phyloP scores from a whole-genome alignment of 2,329 filamentous ascomycete species.

The Alternaria solani region DNA sequence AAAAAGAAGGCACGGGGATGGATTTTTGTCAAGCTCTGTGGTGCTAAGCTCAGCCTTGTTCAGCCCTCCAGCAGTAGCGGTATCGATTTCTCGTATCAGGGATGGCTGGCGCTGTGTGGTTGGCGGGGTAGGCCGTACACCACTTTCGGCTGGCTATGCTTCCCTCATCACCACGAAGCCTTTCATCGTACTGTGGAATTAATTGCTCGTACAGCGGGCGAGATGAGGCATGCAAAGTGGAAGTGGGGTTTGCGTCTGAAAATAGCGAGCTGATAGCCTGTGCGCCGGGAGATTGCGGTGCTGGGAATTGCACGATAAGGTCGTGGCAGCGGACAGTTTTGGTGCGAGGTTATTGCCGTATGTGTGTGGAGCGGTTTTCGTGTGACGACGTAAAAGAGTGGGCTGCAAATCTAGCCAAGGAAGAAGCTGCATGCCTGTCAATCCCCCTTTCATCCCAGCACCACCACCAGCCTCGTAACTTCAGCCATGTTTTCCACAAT shows the following conservation, averaged over 20 bases:
- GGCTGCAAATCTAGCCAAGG: neutral
- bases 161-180: neutral
- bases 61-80: neutral
- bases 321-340: neutral
- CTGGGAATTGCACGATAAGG: neutral
- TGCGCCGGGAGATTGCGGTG: neutral
- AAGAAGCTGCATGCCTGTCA: neutral
- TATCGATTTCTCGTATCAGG: constrained; percentile 2
- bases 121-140: constrained; percentile 8
- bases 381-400: neutral
- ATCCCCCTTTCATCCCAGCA: constrained; percentile 2
- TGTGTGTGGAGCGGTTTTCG: neutral
- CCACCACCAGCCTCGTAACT: neutral
- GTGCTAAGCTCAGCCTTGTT: constrained; percentile 4
- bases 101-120: neutral
- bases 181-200: constrained; percentile 2
- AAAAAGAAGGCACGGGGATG: neutral
- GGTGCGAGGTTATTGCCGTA: neutral
- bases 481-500: neutral
- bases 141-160: neutral
- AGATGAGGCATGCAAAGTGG: neutral
- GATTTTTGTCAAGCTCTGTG: neutral
- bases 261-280: constrained; percentile 1
- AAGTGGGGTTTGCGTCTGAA: neutral
- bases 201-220: neutral